Conservation (phyloP, 345 rosid species). For the Hibiscus tridactylites region DNA sequence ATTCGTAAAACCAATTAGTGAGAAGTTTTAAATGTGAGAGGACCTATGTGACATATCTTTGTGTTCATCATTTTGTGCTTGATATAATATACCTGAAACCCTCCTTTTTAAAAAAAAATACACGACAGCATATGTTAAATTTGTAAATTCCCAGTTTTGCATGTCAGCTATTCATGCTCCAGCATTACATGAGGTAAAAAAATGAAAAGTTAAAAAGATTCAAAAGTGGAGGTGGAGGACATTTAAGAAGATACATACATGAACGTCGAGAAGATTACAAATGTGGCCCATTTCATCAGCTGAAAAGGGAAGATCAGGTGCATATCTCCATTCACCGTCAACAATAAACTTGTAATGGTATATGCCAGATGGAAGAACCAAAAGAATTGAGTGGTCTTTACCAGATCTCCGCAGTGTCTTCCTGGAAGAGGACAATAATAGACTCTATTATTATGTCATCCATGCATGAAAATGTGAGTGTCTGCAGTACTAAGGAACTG, state of each 20-base stretch:
- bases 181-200: background rate
- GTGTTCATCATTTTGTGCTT: background rate
- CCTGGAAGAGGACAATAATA: conserved; percentile 33
- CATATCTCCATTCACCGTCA: conserved; percentile 75
- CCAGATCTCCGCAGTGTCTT: conserved; percentile 69
- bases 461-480: background rate
- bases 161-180: background rate
- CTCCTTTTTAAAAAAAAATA: background rate
- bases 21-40: background rate
- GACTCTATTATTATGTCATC: background rate
- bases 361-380: conserved; percentile 70
- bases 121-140: background rate
- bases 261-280: conserved; percentile 78
- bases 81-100: background rate
- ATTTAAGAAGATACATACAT: conserved; percentile 37
- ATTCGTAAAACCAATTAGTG: background rate
- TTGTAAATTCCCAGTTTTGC: background rate
- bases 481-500: background rate
- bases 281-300: conserved; percentile 58
- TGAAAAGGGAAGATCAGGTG: conserved; percentile 68
- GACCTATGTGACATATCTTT: background rate
- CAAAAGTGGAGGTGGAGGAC: background rate
- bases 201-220: background rate
- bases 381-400: conserved; percentile 66
- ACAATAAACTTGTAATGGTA: conserved; percentile 87